Base-by-base conservation (phyloP, 1,284 basidiomycete species). In the Papiliotrema fonsecae region DNA sequence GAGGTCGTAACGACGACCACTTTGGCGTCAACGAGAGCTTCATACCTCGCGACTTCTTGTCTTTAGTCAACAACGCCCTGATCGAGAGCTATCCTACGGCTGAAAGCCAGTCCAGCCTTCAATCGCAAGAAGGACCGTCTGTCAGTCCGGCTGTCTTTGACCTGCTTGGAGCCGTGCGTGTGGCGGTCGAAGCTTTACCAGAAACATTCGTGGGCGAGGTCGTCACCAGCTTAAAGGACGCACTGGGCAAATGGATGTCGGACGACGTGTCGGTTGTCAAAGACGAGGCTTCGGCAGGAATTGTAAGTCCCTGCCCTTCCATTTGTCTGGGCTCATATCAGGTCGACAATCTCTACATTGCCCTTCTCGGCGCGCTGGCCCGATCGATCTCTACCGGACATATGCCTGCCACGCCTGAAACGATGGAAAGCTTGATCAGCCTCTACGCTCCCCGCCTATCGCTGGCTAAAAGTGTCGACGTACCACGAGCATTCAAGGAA, bases 31-130 rank as follows among this genome's bases (percentile, higher is more conserved):
- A 63, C 45, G 65, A 62, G 44, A 65, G 61, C 42, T 61, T 57
- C 41, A 54, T 70, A 7, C 70, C 70, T 1, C 35, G 41, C n/a
- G 66, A 69, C 40, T 67, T 70, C 47, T 50, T 72, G 19, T 40
- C 43, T 0, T 54, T 72, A 18, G 49, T 70, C 21, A 55, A 52
- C 18, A 32, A 42, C 6, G 52, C 60, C 6, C 50, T 72, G 16
- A 16, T 51, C 18, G 59, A 61, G 5, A 52, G 61, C 3, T 66
- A 66, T 45, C 53, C 56, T n/a, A 14, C 30, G 14, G 11, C 36
- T 16, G 51, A 56, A 10, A 49, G 35, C 11, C 45, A 49, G 22
- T 31, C 32, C 9, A 34, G 32, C 3, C 7, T 31, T 4, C 24
- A 45, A 7, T 11, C 18, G 3, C 25, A 27, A 22, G 30, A 25